Conservation (phyloP, 2,329 filamentous ascomycete genomes). For the Escovopsis sp. region DNA sequence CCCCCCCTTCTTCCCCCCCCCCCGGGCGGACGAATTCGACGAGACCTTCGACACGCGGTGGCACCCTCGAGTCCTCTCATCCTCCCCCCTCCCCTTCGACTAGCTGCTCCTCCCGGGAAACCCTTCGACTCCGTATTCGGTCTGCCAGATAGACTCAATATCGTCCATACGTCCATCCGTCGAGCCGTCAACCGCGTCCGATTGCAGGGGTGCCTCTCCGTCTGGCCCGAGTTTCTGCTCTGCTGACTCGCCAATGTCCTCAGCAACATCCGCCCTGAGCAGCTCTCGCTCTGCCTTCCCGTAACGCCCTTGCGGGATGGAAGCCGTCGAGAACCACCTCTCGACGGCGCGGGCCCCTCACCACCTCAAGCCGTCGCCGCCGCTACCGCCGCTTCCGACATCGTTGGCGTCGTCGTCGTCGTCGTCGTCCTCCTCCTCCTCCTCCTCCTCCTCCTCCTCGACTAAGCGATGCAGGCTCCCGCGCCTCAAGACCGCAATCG, state of each 20-base stretch:
- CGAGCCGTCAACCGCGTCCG: no score
- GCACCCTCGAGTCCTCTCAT: no score
- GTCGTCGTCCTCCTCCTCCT: no score
- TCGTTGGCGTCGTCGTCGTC: no score
- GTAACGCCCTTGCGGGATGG: constrained; percentile 9
- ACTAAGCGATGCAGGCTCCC: constrained; percentile 4
- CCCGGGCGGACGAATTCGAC: no score
- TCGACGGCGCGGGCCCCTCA: constrained; percentile 7
- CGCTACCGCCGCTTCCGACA: background rate
- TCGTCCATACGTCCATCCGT: no score
- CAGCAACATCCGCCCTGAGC: constrained; percentile 5
- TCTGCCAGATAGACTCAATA: background rate
- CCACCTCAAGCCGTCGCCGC: constrained; percentile 2
- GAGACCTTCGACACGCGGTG: no score
- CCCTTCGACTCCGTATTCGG: no score
- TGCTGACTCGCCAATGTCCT: constrained; percentile 1
- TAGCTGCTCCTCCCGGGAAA: no score
- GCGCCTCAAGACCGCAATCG: constrained; percentile 1
- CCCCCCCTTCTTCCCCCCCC: no score
- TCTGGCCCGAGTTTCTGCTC: background rate
- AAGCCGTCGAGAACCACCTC: constrained; percentile 9
- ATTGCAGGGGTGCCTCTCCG: background rate
- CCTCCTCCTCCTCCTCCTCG: background rate
- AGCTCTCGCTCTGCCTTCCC: constrained; percentile 6
- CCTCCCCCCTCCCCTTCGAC: no score